Conservation (phyloP, 2,329 filamentous ascomycete species). For the Apiospora arundinis region DNA sequence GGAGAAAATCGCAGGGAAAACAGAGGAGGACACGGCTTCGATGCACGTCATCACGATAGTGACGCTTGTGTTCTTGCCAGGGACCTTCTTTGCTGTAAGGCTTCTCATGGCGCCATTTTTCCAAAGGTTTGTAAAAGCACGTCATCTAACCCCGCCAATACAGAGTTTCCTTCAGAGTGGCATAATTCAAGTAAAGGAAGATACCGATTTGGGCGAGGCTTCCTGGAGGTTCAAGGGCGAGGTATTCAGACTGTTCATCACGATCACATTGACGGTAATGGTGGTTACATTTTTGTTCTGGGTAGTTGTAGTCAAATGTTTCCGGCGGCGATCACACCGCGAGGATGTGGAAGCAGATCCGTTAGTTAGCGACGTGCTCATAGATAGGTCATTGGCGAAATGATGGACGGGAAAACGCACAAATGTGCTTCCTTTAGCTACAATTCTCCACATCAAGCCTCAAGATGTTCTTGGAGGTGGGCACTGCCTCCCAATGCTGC, state of each 20-base stretch:
- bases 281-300: neutral
- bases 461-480: no score
- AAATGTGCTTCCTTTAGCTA: no score
- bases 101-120: neutral
- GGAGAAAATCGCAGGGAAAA: constrained; percentile 55
- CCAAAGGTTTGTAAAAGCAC: neutral
- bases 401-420: no score
- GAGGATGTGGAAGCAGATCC: neutral
- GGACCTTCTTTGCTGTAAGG: constrained; percentile 28
- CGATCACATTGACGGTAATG: neutral
- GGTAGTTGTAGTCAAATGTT: neutral
- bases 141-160: neutral
- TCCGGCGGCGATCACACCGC: neutral
- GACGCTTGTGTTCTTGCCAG: constrained; percentile 27
- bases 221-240: neutral
- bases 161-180: constrained; percentile 26
- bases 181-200: constrained; percentile 8
- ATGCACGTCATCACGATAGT: constrained; percentile 28
- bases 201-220: neutral
- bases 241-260: neutral
- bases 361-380: no score
- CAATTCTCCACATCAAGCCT: no score
- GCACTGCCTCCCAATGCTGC: no score
- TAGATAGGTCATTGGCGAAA: no score
- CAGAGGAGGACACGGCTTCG: constrained; percentile 43